Percentiles rank a stretch among this genome's conserved stretches.
Evolutionary conservation across 1,139 yeast genomes (phyloP).

Genomic region (Lodderomyces beijingensis): DNA sequence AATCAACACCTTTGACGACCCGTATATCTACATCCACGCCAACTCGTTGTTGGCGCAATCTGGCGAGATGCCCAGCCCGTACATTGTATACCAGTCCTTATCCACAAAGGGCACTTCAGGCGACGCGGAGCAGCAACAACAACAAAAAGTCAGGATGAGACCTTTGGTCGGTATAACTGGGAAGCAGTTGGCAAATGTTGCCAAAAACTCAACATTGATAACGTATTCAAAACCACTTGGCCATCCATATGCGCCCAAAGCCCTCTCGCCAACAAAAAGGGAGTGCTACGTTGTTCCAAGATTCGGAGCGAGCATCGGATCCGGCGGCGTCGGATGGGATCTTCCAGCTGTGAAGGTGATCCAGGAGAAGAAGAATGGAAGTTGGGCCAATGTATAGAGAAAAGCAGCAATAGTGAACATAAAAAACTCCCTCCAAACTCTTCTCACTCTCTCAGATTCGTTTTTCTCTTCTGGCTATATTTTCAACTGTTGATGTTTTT

Average conservation of each 20-base stretch:
- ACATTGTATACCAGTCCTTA: constrained; percentile 64
- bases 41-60: constrained; percentile 51
- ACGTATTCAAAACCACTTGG: constrained; percentile 91
- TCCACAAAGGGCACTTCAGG: constrained; percentile 45
- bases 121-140: constrained; percentile 24
- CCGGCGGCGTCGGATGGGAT: constrained; percentile 91
- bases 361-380: constrained; percentile 60
- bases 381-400: constrained; percentile 42
- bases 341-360: constrained; percentile 76
- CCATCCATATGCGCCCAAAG: constrained; percentile 81
- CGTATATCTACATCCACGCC: constrained; percentile 73
- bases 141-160: constrained; percentile 60
- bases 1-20: constrained; percentile 40
- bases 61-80: constrained; percentile 72
- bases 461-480: too few relatives aligned
- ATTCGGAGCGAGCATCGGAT: constrained; percentile 79
- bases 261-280: constrained; percentile 57
- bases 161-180: constrained; percentile 75
- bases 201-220: constrained; percentile 65
- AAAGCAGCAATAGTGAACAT: constrained; percentile 1
- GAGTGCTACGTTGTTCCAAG: constrained; percentile 91
- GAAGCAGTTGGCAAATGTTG: constrained; percentile 71
- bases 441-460: too few relatives aligned
- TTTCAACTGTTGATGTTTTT: too few relatives aligned
- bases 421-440: too few relatives aligned